Conservation (phyloP, 129 eudicot species). For the Flaveria brownii region DNA sequence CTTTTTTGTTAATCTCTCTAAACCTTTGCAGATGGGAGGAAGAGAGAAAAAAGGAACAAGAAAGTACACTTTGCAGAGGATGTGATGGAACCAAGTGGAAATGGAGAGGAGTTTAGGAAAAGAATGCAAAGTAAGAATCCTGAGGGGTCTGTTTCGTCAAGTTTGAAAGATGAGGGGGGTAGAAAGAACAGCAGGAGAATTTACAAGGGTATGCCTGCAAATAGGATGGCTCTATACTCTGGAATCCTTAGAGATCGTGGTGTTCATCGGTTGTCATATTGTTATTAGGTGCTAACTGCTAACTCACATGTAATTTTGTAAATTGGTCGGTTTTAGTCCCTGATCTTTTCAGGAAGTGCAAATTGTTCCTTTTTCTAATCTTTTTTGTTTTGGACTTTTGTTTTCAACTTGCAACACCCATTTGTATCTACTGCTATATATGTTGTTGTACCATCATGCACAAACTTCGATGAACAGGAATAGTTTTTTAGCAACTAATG, state of each 20-base stretch:
- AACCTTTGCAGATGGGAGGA: slow-evolving; percentile 43
- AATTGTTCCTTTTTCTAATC: neutral
- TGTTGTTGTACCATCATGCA: slow-evolving; percentile 15
- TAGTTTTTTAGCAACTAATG: slow-evolving; percentile 13
- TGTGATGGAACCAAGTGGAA: slow-evolving; percentile 80
- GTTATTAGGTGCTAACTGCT: slow-evolving; percentile 34
- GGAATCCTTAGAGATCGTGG: slow-evolving; percentile 80
- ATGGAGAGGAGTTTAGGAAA: slow-evolving; percentile 72
- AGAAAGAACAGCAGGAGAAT: slow-evolving; percentile 28
- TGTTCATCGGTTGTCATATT: slow-evolving; percentile 49
- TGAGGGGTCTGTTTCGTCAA: slow-evolving; percentile 18
- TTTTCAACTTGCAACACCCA: neutral
- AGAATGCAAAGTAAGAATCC: slow-evolving; percentile 30
- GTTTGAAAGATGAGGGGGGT: slow-evolving; percentile 25
- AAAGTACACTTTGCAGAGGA: slow-evolving; percentile 84
- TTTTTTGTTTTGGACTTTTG: neutral
- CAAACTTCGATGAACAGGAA: slow-evolving; percentile 26
- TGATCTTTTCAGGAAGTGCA: slow-evolving; percentile 8
- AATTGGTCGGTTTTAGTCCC: slow-evolving; percentile 31
- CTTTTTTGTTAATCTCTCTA: slow-evolving; percentile 20
- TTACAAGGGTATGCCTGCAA: slow-evolving; percentile 50
- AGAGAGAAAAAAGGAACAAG: slow-evolving; percentile 68
- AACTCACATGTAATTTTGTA: slow-evolving; percentile 4
- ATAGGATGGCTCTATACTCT: slow-evolving; percentile 68
- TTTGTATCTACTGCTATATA: neutral